phyloP scores from a whole-genome alignment of 805 yeast species.

The Cyberlindnera maritima region DNA sequence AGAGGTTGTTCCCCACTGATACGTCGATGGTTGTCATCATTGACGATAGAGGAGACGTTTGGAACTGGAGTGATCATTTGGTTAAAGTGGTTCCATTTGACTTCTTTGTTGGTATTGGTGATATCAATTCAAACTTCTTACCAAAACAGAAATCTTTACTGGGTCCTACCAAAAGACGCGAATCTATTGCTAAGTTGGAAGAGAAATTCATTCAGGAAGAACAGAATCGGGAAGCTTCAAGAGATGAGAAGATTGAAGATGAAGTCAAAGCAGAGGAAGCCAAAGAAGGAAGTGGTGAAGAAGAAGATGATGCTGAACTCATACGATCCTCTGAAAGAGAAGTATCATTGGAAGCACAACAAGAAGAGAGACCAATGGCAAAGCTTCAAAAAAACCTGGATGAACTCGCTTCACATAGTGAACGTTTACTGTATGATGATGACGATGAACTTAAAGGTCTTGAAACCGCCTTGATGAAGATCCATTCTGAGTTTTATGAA shows the following conservation, averaged over 20 bases:
- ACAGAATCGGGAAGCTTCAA: conserved; percentile 25
- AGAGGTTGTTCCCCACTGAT: conserved; percentile 90
- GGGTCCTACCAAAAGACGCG: conserved; percentile 64
- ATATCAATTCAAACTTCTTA: conserved; percentile 87
- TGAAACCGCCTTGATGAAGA: conserved; percentile 55
- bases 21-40: conserved; percentile 95
- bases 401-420: conserved; percentile 20
- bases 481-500: conserved; percentile 68
- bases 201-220: conserved; percentile 35
- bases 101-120: conserved; percentile 96
- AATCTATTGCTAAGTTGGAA: conserved; percentile 55
- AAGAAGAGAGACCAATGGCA: conserved; percentile 80
- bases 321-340: conserved; percentile 52
- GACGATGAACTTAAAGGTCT: conserved; percentile 72
- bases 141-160: conserved; percentile 66
- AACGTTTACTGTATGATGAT: conserved; percentile 64
- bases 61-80: conserved; percentile 95
- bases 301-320: conserved; percentile 32
- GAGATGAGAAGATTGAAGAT: conserved; percentile 32
- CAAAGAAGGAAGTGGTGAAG: conserved; percentile 33
- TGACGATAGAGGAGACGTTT: conserved; percentile 97
- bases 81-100: conserved; percentile 94
- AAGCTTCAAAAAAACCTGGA: conserved; percentile 75
- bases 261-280: conserved; percentile 25
- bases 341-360: conserved; percentile 74